Evolutionary conservation across 2,329 filamentous ascomycete species (phyloP), one percentile per base, ranked within the genome.

Genomic region (Neurospora crassa): DNA sequence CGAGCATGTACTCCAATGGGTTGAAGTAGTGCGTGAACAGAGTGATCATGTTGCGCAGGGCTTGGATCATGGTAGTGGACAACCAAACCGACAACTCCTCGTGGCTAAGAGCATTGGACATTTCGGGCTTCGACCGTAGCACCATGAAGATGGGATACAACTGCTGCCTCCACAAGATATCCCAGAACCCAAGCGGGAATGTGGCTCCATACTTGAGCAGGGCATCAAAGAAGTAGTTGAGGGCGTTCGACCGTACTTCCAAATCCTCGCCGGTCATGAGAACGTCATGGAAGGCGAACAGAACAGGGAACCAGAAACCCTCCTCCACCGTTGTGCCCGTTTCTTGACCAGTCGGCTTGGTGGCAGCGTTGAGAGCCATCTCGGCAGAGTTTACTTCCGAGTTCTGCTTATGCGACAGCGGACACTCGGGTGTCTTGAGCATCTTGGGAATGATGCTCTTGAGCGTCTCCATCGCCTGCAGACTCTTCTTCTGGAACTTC

Each of bases 91-190:
- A 98, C 24, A 98, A 86, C 79, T 99, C 96, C 81, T 99, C 96
- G 77, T 97, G 94, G 78, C 95, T 98, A 43, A 95, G 88, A 16
- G 95, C 94, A 78, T 97, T 97, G 37, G 91, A 91, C 91, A 98
- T 96, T 80, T 99, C 96, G 0, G 95, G 96, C 74, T 96, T 93
- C 20, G 96, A 97, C 75, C 97, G 94, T 63, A 99, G 83, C 2
- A 99, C 96, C 87, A 98, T 94, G 83, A 99, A 99, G 76, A 99
- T 99, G 0, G 96, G 96, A 76, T 97, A 98, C 1, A 99, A 87
- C 72, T 99, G 88, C 79, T 99, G 96, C 68, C 95, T 89, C 94
- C 96, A 99, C 0, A 99, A 87, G 20, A 96, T 97, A 80, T 99
- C 96, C 96, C 96, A 99, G 79, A 99, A 99, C 70, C 97, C 93